phyloP scores from a whole-genome alignment of 2,329 filamentous ascomycete genomes.

The Sarocladium kiliense region DNA sequence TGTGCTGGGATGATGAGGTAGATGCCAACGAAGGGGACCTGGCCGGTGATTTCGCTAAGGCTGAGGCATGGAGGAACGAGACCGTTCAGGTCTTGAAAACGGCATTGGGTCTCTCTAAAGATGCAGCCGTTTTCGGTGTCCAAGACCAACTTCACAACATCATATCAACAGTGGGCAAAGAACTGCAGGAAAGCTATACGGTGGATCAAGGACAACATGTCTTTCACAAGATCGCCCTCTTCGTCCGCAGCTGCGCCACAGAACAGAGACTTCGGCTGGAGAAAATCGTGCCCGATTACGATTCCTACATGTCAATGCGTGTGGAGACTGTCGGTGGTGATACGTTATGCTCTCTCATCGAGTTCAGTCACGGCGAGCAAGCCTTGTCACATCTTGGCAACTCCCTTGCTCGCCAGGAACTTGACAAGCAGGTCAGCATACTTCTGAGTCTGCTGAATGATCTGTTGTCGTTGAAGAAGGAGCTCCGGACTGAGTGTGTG shows the following conservation, averaged over 20 bases:
- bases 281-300: slow-evolving; percentile 18
- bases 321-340: slow-evolving; percentile 21
- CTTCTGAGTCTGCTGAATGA: slow-evolving; percentile 24
- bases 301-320: slow-evolving; percentile 23
- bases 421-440: slow-evolving; percentile 21
- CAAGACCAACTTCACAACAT: slow-evolving; percentile 12
- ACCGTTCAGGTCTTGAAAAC: slow-evolving; percentile 17
- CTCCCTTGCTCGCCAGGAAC: slow-evolving; percentile 6
- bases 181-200: slow-evolving; percentile 16
- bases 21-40: slow-evolving; percentile 24
- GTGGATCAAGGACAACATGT: slow-evolving; percentile 15
- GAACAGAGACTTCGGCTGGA: slow-evolving; percentile 23
- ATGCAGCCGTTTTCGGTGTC: not conserved
- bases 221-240: slow-evolving; percentile 18
- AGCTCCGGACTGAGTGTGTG: slow-evolving; percentile 20
- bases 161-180: slow-evolving; percentile 19
- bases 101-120: slow-evolving; percentile 14
- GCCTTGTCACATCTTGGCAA: slow-evolving; percentile 10
- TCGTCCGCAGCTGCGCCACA: slow-evolving; percentile 19
- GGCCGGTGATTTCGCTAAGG: slow-evolving; percentile 19
- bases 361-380: slow-evolving; percentile 16
- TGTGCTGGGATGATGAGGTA: slow-evolving; percentile 28
- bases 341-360: slow-evolving; percentile 21
- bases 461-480: slow-evolving; percentile 26
- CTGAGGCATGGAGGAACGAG: slow-evolving; percentile 19